Conservation (phyloP, 2,329 filamentous ascomycete genomes). For the Cladosporium sp. region DNA sequence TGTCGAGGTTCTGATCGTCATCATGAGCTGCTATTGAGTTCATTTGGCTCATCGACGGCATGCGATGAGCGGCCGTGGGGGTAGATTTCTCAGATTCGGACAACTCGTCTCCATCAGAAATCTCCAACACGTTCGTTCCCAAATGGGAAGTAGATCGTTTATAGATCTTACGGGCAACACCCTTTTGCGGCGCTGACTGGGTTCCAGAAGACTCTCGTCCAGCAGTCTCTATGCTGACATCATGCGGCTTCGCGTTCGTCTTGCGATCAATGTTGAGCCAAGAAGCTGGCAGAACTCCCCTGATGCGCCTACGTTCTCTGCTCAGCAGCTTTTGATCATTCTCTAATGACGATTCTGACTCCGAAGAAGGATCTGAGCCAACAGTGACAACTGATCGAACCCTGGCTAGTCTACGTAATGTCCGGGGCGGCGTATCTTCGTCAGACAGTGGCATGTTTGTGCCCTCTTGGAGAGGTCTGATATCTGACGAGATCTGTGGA, state of each 20-base stretch:
- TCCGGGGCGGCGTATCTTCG: background rate
- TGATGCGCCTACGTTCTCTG: conserved; percentile 39
- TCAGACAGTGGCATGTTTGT: background rate
- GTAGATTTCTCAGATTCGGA: background rate
- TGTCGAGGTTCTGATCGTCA: conserved; percentile 23
- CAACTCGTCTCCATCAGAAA: conserved; percentile 1
- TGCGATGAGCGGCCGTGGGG: background rate
- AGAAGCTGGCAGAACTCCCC: conserved; percentile 47
- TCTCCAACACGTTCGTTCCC: background rate
- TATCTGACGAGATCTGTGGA: conserved; percentile 28
- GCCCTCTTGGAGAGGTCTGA: conserved; percentile 1
- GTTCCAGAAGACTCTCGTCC: conserved; percentile 15
- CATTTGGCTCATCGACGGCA: too few species aligned
- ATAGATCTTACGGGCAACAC: conserved; percentile 21
- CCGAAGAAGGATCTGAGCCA: conserved; percentile 13
- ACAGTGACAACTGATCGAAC: conserved; percentile 5
- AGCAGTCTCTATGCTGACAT: background rate
- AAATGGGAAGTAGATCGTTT: background rate
- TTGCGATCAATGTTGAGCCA: conserved; percentile 47
- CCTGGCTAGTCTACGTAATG: background rate
- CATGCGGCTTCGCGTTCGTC: conserved; percentile 14
- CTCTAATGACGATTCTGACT: conserved; percentile 21
- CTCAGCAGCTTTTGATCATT: conserved; percentile 30
- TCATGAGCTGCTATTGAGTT: conserved; percentile 11
- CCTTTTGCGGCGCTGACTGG: conserved; percentile 22